Evolutionary conservation across 2,329 filamentous ascomycete genomes (phyloP).

Genomic region (Cordyceps pruinosa): DNA sequence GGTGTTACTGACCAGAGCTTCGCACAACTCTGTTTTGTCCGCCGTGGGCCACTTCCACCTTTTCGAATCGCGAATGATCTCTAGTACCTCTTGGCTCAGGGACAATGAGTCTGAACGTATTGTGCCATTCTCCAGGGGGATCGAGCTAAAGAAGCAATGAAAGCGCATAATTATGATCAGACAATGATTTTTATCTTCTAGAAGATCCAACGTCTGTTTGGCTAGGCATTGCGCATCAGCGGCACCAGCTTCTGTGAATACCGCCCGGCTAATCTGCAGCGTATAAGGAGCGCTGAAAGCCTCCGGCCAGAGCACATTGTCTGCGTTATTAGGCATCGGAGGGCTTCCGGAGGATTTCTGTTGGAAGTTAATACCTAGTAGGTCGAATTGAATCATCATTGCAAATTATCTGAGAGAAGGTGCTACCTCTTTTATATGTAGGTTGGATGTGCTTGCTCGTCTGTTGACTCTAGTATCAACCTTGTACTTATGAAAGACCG

Average conservation of each 20-base stretch:
- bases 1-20: not conserved
- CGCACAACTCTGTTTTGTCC: not conserved
- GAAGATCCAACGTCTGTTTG: too few relatives aligned
- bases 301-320: not conserved
- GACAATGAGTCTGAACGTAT: not conserved
- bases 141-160: not conserved
- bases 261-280: not conserved
- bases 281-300: not conserved
- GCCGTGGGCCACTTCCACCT: not conserved
- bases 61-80: not conserved
- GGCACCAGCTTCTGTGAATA: not conserved
- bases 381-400: not conserved
- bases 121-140: not conserved
- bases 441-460: not conserved
- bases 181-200: too few relatives aligned
- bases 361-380: not conserved
- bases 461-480: not conserved
- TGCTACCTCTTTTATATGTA: not conserved
- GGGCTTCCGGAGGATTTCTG: too few relatives aligned
- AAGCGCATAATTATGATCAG: not conserved
- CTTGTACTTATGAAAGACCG: too few relatives aligned
- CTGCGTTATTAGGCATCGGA: not conserved
- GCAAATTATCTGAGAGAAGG: not conserved
- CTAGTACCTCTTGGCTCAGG: not conserved
- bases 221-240: not conserved